These are phyloP conservation scores for Rhododendron simsii DNA, from an alignment of 148 eudicot species.

Conservation along the genomic window DNA sequence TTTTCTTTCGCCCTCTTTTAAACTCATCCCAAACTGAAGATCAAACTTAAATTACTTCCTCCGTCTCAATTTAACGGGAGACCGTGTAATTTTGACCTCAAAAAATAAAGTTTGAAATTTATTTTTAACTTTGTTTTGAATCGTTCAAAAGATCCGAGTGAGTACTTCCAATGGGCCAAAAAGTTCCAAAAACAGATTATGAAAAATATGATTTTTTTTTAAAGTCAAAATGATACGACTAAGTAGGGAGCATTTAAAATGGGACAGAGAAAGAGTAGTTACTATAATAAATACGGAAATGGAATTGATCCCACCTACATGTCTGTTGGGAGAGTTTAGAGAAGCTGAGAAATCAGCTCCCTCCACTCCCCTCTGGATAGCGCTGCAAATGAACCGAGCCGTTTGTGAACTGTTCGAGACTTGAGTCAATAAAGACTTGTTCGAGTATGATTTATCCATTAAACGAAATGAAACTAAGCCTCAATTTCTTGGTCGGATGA, in stretches of 20 bases:
- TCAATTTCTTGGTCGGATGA: not conserved
- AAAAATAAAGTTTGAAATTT: no score
- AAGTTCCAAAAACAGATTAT: no score
- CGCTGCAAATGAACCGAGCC: not conserved
- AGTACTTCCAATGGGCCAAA: no score
- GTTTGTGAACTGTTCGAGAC: not conserved
- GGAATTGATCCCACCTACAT: not conserved
- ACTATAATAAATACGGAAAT: not conserved
- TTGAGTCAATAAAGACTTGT: not conserved
- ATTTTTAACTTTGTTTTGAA: no score
- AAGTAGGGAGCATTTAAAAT: no score
- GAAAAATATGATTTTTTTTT: no score
- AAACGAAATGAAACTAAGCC: not conserved
- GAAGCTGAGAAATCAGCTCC: not conserved
- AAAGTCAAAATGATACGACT: no score
- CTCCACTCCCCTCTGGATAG: not conserved
- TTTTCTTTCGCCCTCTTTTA: not conserved
- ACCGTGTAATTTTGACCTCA: no score
- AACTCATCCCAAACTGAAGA: not conserved
- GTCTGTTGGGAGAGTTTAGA: not conserved
- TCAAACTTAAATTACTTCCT: not conserved
- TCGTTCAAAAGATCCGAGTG: no score
- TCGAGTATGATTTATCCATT: not conserved
- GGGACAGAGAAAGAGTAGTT: no score
- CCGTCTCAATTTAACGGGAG: no score